A percentile compares a stretch with the other conserved stretches of the same genome.
Conservation (phyloP, 306 rosid genomes). For the Cucumis hystrix region DNA sequence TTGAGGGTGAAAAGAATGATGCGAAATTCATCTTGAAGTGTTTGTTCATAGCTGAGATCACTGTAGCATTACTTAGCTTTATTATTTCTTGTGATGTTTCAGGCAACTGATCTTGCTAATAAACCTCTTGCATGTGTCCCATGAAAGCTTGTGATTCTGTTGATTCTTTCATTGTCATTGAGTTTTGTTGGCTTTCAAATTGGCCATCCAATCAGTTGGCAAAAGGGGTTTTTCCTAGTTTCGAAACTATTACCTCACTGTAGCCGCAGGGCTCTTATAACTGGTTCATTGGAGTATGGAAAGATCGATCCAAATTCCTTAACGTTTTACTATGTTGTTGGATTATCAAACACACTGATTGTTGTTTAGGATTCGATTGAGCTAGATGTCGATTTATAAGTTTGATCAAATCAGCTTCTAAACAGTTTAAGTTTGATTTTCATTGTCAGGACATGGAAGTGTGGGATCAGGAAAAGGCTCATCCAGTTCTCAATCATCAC, state of each 20-base stretch:
- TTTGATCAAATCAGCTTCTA: background rate
- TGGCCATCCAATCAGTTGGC: background rate
- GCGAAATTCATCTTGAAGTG: background rate
- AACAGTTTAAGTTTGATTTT: background rate
- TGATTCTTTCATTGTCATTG: background rate
- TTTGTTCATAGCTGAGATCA: background rate
- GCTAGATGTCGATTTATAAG: background rate
- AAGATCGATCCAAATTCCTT: background rate
- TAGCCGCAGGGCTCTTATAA: background rate
- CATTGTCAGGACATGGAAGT: slow-evolving; percentile 3
- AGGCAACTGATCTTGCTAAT: background rate
- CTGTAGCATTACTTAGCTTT: background rate
- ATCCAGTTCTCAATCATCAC: slow-evolving; percentile 2
- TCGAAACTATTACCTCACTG: background rate
- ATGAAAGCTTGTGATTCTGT: background rate
- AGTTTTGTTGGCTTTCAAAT: background rate
- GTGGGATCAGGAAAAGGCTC: background rate
- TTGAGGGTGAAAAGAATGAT: background rate
- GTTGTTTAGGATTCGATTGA: background rate
- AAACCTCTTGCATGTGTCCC: background rate
- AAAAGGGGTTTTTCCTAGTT: background rate
- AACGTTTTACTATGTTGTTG: background rate
- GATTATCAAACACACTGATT: background rate
- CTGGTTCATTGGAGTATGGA: background rate
- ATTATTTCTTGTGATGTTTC: background rate